Evolutionary conservation across 129 eudicot species (phyloP).

Genomic region (Scalesia atractyloides): DNA sequence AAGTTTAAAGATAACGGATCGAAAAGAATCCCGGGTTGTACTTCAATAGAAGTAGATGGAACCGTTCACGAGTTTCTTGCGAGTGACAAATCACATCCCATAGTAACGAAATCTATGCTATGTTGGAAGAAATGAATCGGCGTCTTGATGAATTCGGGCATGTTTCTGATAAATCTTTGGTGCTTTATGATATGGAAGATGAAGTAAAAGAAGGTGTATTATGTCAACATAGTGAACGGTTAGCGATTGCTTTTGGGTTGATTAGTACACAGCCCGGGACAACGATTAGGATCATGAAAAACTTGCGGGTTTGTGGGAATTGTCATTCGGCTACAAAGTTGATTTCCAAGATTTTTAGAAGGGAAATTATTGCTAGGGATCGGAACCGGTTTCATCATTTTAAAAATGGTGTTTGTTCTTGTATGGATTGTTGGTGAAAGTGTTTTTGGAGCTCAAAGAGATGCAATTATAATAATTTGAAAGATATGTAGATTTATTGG

Average conservation of each 20-base stretch:
- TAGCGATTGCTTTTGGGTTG: conserved; percentile 36
- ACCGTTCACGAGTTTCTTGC: conserved; percentile 35
- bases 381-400: conserved; percentile 34
- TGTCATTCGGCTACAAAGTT: conserved; percentile 34
- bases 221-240: conserved; percentile 31
- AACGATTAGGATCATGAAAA: conserved; percentile 35
- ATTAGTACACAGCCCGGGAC: conserved; percentile 31
- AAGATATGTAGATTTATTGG: conserved; percentile 6
- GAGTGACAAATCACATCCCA: conserved; percentile 31
- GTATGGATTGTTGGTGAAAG: conserved; percentile 31
- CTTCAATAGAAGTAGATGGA: conserved; percentile 34
- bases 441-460: background rate
- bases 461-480: background rate
- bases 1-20: conserved; percentile 42
- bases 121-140: conserved; percentile 30
- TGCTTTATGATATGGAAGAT: conserved; percentile 29
- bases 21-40: conserved; percentile 33
- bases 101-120: conserved; percentile 31
- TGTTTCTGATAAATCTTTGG: conserved; percentile 29
- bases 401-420: conserved; percentile 31
- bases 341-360: conserved; percentile 25
- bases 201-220: conserved; percentile 25
- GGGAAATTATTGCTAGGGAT: conserved; percentile 35
- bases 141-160: conserved; percentile 18
- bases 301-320: conserved; percentile 29